A percentile compares a stretch with the other conserved stretches of the same genome.
Evolutionary conservation across 352 stramenopile genomes (phyloP).

Genomic region (Pythium utonaiense): DNA sequence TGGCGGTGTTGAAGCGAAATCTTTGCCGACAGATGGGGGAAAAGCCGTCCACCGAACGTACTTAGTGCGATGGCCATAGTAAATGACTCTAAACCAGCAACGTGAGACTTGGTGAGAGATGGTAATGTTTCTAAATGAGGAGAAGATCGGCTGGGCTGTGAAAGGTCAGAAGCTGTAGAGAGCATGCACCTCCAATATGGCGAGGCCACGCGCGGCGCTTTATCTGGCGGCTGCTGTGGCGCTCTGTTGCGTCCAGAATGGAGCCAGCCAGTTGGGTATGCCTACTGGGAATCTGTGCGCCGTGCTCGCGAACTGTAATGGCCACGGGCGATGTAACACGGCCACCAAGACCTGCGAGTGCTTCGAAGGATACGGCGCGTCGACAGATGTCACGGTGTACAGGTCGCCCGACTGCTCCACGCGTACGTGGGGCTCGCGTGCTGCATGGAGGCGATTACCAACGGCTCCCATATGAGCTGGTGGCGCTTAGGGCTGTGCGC

Average conservation of each 20-base stretch:
- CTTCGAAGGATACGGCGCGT: constrained; percentile 83
- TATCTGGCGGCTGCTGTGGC: neutral
- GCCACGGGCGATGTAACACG: constrained; percentile 83
- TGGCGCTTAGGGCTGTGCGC: constrained; percentile 13
- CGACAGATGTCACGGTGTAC: constrained; percentile 77
- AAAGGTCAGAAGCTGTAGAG: neutral
- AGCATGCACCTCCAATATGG: neutral
- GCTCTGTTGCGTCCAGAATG: constrained; percentile 1
- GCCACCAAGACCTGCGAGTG: constrained; percentile 84
- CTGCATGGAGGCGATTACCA: constrained; percentile 4
- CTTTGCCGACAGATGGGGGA: constrained; percentile 23
- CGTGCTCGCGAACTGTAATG: constrained; percentile 83
- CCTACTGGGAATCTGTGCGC: constrained; percentile 70
- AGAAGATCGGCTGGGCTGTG: neutral
- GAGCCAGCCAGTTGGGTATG: constrained; percentile 42
- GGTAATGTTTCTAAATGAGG: neutral
- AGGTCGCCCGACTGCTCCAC: constrained; percentile 80
- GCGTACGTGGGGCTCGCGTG: constrained; percentile 28
- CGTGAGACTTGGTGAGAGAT: neutral
- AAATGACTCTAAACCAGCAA: neutral
- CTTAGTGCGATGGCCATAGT: neutral
- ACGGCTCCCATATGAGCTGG: constrained; percentile 6
- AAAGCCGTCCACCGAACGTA: constrained; percentile 6
- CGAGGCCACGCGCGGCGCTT: neutral
- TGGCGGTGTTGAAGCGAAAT: constrained; percentile 30